phyloP scores from a whole-genome alignment of 306 rosid genomes.

The Acacia crassicarpa region DNA sequence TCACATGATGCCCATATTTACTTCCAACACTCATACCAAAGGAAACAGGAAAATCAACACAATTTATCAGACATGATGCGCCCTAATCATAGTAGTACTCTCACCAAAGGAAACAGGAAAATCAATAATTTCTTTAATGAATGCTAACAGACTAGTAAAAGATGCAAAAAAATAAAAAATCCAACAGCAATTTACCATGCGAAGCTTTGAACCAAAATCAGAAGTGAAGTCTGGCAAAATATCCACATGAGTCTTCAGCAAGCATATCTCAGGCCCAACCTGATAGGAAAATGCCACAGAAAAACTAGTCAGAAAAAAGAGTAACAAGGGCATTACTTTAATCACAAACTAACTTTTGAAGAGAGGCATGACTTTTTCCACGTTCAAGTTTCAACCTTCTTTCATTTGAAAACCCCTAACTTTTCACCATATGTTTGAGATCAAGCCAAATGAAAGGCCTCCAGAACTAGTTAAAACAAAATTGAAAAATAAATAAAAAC shows the following conservation, averaged over 20 bases:
- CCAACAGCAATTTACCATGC: conserved; percentile 49
- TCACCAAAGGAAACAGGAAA: conserved; percentile 6
- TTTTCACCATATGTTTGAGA: neutral
- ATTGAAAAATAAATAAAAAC: neutral
- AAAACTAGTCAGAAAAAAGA: conserved; percentile 2
- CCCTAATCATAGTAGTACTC: no score
- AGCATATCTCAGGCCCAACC: conserved; percentile 95
- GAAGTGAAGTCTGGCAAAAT: conserved; percentile 89
- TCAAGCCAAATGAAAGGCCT: neutral
- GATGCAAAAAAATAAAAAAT: neutral
- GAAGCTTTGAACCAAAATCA: conserved; percentile 85
- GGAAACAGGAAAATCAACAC: neutral
- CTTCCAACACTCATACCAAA: conserved; percentile 1
- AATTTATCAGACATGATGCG: no score
- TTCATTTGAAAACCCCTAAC: conserved; percentile 9
- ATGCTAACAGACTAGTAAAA: conserved; percentile 11
- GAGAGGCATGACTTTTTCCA: neutral
- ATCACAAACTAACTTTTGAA: conserved; percentile 9
- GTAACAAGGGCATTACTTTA: neutral
- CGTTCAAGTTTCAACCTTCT: neutral
- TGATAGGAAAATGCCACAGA: conserved; percentile 31
- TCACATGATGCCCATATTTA: neutral
- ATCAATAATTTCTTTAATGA: neutral
- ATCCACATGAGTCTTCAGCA: conserved; percentile 93
- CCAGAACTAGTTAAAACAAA: neutral